Evolutionary conservation across 2,329 filamentous ascomycete species (phyloP), one percentile per base, ranked within the genome.

Genomic region (Claviceps cyperi): DNA sequence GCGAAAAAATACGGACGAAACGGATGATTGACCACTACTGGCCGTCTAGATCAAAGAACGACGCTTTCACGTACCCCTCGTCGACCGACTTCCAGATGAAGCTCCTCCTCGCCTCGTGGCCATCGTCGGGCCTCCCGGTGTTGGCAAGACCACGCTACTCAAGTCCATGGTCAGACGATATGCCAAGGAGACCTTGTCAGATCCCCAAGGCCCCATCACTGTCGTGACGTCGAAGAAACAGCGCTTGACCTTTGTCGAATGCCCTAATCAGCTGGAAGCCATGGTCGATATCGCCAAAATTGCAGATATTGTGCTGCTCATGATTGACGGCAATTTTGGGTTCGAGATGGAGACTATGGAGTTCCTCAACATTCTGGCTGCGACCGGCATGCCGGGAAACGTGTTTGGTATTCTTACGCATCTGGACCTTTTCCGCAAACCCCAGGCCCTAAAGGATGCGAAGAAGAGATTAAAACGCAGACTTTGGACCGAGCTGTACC

Each of bases 271-370:
- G 59, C 78, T 98, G 49, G 90, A 94, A 54, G 85, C 86, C 57
- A 96, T 97, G 87, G 90, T 98, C 56, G 92, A 98, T 66, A 78
- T 96, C 51, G 87, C 92, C 52, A 98, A 98, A 69, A 86, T 98
- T 43, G 92, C 94, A 17, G 92, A 98, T 65, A 96, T 98, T 60
- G 87, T 97, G 5, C 75, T 98, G 47, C 77, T 98, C 51, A 92
- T 98, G 86, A 98, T 98, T 59, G 92, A 98, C 63, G 94, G 92
- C 50, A 97, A 97, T 69, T 98, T 86, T 61, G 94, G 92, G 14
- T 98, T 98, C 63, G 92, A 98, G 69, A 98, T 98, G 92, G 92
- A 98, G 75, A 98, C 92, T 0, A 98, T 98, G 92, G 92, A 98
- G 68, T 98, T 98, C 54, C 72, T 98, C 62, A 97, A 96, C 59